Evolutionary conservation across 2,329 filamentous ascomycete species (phyloP).

Genomic region (Zasmidium angulare): DNA sequence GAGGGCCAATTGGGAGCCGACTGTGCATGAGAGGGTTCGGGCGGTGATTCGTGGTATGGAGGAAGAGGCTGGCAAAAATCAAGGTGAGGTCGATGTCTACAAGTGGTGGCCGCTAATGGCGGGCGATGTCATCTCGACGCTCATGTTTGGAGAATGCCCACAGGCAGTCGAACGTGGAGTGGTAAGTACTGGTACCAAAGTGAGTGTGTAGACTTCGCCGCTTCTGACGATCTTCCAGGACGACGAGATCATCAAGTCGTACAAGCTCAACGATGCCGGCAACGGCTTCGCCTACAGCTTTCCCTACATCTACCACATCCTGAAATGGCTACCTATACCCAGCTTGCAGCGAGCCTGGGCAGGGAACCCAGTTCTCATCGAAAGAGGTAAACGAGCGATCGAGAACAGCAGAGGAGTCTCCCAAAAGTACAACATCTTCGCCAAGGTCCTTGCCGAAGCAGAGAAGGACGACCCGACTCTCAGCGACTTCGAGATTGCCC

Average conservation of each 20-base stretch:
- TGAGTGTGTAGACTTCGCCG: background rate
- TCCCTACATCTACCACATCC: slow-evolving; percentile 9
- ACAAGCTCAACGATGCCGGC: background rate
- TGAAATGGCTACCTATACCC: slow-evolving; percentile 10
- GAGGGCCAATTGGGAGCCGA: slow-evolving; percentile 35
- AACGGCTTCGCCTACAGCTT: slow-evolving; percentile 12
- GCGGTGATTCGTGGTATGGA: slow-evolving; percentile 36
- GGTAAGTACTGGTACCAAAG: slow-evolving; percentile 21
- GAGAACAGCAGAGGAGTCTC: slow-evolving; percentile 6
- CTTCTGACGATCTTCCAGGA: background rate
- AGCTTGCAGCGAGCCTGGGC: slow-evolving; percentile 1
- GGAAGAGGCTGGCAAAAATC: slow-evolving; percentile 13
- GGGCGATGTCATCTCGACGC: slow-evolving; percentile 32
- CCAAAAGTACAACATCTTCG: slow-evolving; percentile 24
- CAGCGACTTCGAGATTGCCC: slow-evolving; percentile 19
- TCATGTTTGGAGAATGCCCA: slow-evolving; percentile 39
- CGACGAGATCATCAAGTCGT: slow-evolving; percentile 3
- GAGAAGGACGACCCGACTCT: slow-evolving; percentile 22
- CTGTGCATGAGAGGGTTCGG: slow-evolving; percentile 33
- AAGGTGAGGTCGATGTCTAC: slow-evolving; percentile 38
- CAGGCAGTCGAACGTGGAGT: slow-evolving; percentile 37
- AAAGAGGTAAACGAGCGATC: slow-evolving; percentile 7
- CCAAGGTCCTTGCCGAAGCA: slow-evolving; percentile 22
- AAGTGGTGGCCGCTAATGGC: slow-evolving; percentile 41
- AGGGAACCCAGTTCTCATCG: slow-evolving; percentile 8